Evolutionary conservation across 345 rosid genomes (phyloP), one percentile per base, ranked within the genome.

Genomic region (Clausena lansium): DNA sequence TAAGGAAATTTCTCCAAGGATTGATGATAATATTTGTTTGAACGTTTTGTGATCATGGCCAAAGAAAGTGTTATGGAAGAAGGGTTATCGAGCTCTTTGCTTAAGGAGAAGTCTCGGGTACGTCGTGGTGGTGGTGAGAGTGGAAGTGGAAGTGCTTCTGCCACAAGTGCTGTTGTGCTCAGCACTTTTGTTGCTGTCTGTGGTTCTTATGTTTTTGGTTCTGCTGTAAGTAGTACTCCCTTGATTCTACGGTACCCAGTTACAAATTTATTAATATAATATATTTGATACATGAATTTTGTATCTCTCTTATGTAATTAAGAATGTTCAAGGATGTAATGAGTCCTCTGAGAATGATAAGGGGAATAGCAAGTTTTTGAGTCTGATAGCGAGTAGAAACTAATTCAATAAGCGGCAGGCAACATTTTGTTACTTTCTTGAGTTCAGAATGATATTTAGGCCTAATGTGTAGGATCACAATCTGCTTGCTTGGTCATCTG

Each of bases 221-320:
- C 88, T 54, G 89, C 89, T 73, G 91, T 88, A 76, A 82, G 88
- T 85, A 25, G 85, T 84, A 25, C 66, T 22, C 32, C 38, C 13
- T 47, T 45, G 35, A 24, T 27, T 27, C 24, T 20, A 10, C 1
- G 30, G 20, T 20, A 3, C 13, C 59, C 24, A 8, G 32, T 33
- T 7, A 7, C 50, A 45, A 45, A 41, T 41, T 45, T 45, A 13
- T 45, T 3, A 3, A 13, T 45, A 45, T 45, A 62, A 28, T 27
- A 25, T 28, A 25, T 61, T 61, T 61, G 65, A 6, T 27, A 14
- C 35, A 4, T 14, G 65, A 32, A 27, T 27, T 28, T 20, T 28
- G 30, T 11, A 9, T 36, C 28, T 22, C 27, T 39, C 11, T n/a
- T 1, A n/a, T 66, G 24, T 19, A 20, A 7, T 4, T 32, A 2